These are phyloP conservation scores for Cylindrodendrum hubeiense DNA, from an alignment of 2,329 filamentous ascomycete genomes.

Conservation along the genomic window DNA sequence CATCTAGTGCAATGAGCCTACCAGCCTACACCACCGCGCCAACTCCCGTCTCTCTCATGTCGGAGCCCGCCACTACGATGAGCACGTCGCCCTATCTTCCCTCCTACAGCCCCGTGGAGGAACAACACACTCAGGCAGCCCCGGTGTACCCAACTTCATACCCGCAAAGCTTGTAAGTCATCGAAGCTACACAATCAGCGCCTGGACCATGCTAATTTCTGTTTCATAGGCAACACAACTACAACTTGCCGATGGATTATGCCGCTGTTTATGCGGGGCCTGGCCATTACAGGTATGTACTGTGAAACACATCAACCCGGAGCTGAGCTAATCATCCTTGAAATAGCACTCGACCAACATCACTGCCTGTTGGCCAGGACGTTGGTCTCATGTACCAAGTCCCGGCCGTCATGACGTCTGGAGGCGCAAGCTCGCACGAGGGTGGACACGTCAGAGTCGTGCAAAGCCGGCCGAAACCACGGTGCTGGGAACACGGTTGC, in stretches of 20 bases:
- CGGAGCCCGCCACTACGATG: slow-evolving; percentile 61
- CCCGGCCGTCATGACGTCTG: slow-evolving; percentile 52
- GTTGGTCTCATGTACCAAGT: slow-evolving; percentile 59
- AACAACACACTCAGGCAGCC: slow-evolving; percentile 53
- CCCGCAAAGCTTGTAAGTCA: slow-evolving; percentile 52
- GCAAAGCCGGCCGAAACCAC: slow-evolving; percentile 87
- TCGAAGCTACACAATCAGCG: slow-evolving; percentile 34
- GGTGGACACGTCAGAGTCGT: slow-evolving; percentile 74
- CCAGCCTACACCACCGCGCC: slow-evolving; percentile 66
- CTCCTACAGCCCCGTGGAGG: slow-evolving; percentile 63
- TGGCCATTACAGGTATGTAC: slow-evolving; percentile 55
- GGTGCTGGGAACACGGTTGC: slow-evolving; percentile 98
- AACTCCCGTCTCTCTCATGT: slow-evolving; percentile 63
- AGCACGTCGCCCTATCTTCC: slow-evolving; percentile 59
- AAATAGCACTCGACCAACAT: slow-evolving; percentile 53
- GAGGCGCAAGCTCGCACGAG: slow-evolving; percentile 51
- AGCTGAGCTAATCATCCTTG: slow-evolving; percentile 33
- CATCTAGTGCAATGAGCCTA: slow-evolving; percentile 57
- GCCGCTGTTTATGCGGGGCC: slow-evolving; percentile 50
- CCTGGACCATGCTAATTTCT: slow-evolving; percentile 47
- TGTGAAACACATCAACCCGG: slow-evolving; percentile 14
- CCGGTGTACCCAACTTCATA: slow-evolving; percentile 50
- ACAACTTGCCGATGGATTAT: slow-evolving; percentile 61
- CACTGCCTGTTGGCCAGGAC: slow-evolving; percentile 55
- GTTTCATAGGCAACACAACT: slow-evolving; percentile 47